Conservation (phyloP, 2,329 filamentous ascomycete species). For the Penicillium thymicola region DNA sequence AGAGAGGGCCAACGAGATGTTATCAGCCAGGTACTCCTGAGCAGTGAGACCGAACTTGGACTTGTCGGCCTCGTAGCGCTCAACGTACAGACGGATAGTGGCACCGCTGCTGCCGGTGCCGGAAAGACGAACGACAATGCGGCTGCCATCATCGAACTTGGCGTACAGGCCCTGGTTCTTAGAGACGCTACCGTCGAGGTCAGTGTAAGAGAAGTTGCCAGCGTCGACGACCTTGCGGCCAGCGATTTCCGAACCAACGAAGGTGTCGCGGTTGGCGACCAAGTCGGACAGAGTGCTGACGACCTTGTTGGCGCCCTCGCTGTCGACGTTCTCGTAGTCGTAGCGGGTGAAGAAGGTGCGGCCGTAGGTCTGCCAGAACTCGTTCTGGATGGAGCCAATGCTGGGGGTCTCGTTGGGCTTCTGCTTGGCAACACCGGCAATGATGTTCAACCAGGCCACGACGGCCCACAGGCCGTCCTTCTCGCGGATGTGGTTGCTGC, state of each 20-base stretch:
- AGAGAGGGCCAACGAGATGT: conserved; percentile 78
- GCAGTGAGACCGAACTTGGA: conserved; percentile 76
- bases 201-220: conserved; percentile 96
- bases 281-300: conserved; percentile 75
- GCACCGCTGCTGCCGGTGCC: conserved; percentile 93
- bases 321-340: conserved; percentile 95
- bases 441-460: conserved; percentile 97
- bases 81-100: conserved; percentile 94
- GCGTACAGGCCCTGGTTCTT: conserved; percentile 95
- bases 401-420: conserved; percentile 77
- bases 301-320: conserved; percentile 85
- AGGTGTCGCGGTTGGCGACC: conserved; percentile 68
- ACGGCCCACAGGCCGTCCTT: conserved; percentile 98
- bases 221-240: conserved; percentile 84
- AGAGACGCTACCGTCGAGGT: conserved; percentile 93
- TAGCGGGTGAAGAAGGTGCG: conserved; percentile 99
- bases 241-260: conserved; percentile 77
- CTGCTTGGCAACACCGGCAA: conserved; percentile 84
- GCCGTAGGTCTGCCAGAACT: conserved; percentile 95
- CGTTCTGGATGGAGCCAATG: conserved; percentile 92
- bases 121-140: conserved; percentile 90
- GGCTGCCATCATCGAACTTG: conserved; percentile 89
- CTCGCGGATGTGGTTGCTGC: conserved; percentile 97
- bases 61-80: conserved; percentile 85
- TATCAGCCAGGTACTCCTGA: conserved; percentile 89